Evolutionary conservation across 257 asterid species (phyloP).

Genomic region (Solanum habrochaites): DNA sequence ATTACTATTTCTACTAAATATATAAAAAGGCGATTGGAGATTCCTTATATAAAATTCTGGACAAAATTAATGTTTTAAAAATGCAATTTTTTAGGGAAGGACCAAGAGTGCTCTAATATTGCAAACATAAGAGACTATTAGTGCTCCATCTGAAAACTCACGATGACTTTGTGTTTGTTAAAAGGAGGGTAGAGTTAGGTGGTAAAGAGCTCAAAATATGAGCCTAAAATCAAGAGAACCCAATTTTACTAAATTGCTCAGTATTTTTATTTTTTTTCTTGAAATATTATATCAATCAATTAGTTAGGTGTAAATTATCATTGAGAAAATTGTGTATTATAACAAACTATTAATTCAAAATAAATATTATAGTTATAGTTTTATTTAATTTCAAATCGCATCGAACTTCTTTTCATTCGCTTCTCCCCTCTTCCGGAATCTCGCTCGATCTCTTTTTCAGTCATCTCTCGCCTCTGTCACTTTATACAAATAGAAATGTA

Average conservation of each 20-base stretch:
- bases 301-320: not conserved
- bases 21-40: too few relatives aligned
- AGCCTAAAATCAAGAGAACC: not conserved
- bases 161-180: not conserved
- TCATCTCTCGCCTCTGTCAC: not conserved
- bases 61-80: too few relatives aligned
- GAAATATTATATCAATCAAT: too few relatives aligned
- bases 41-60: too few relatives aligned
- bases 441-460: not conserved
- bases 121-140: too few relatives aligned
- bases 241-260: not conserved
- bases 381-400: too few relatives aligned
- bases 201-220: not conserved
- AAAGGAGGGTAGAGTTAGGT: not conserved
- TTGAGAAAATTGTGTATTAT: not conserved
- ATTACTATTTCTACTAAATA: too few relatives aligned
- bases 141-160: too few relatives aligned
- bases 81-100: too few relatives aligned
- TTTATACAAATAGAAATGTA: not conserved
- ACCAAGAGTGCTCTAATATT: too few relatives aligned
- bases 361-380: too few relatives aligned
- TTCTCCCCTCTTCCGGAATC: not conserved
- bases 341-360: not conserved
- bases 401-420: not conserved
- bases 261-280: too few relatives aligned